Percentiles rank a stretch among this genome's conserved stretches.
Conservation (phyloP, 2,329 filamentous ascomycete species). For the Aspergillus eucalypticola region DNA sequence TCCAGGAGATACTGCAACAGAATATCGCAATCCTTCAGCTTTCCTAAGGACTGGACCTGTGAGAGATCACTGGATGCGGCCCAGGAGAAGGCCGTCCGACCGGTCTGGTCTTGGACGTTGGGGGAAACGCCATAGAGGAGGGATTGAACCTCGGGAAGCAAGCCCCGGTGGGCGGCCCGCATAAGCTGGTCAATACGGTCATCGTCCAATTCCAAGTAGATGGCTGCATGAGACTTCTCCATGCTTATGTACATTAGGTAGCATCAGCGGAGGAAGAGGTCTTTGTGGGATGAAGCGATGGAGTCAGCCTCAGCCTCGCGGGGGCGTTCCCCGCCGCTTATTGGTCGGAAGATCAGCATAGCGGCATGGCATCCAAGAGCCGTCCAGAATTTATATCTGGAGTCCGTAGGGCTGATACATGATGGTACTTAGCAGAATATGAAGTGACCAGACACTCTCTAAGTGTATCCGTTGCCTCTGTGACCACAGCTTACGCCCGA, state of each 20-base stretch:
- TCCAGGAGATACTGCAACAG: slow-evolving; percentile 15
- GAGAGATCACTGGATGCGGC: slow-evolving; percentile 9
- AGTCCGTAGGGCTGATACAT: neutral
- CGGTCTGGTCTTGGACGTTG: slow-evolving; percentile 8
- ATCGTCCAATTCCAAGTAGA: slow-evolving; percentile 1
- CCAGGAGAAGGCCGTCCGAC: slow-evolving; percentile 17
- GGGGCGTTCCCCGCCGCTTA: neutral
- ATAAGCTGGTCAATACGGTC: slow-evolving; percentile 10
- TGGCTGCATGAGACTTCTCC: neutral
- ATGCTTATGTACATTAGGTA: neutral
- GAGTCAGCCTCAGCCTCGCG: neutral
- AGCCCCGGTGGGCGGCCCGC: slow-evolving; percentile 5
- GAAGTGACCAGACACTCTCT: too few species aligned
- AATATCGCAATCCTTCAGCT: neutral
- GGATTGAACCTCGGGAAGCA: neutral
- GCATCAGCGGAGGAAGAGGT: neutral
- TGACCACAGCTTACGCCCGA: too few species aligned
- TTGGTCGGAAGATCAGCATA: neutral
- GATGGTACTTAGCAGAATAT: too few species aligned
- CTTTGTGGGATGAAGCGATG: neutral
- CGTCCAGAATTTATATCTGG: too few species aligned
- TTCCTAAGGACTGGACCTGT: neutral
- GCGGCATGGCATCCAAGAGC: neutral
- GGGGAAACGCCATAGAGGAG: slow-evolving; percentile 14
- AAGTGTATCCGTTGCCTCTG: too few species aligned